These are phyloP conservation scores for Blastobotrys raffinosifermentans DNA, from an alignment of 1,139 yeast genomes.

Conservation along the genomic window DNA sequence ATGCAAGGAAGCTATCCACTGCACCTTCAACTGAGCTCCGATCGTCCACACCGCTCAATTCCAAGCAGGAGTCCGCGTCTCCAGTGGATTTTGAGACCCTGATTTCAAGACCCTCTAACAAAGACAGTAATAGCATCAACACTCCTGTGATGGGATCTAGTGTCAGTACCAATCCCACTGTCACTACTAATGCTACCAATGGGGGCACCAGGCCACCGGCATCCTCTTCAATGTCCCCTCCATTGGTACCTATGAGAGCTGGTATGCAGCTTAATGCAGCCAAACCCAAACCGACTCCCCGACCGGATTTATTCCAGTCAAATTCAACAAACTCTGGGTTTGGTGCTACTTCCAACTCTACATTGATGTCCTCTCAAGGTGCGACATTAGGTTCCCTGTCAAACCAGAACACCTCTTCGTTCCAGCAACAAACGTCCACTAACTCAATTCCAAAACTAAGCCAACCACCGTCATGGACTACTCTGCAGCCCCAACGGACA, in stretches of 20 bases:
- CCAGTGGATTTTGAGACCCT: conserved; percentile 13
- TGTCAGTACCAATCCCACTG: background rate
- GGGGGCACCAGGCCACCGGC: no score
- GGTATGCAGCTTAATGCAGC: background rate
- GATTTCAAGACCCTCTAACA: conserved; percentile 4
- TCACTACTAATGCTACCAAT: no score
- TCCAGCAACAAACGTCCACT: no score
- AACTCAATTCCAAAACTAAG: conserved; percentile 1
- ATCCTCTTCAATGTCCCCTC: background rate
- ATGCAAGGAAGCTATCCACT: conserved; percentile 20
- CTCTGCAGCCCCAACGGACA: background rate
- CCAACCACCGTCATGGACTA: conserved; percentile 1
- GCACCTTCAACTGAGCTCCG: conserved; percentile 7
- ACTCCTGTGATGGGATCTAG: background rate
- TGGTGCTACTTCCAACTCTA: no score
- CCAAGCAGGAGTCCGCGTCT: conserved; percentile 1
- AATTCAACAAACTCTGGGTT: background rate
- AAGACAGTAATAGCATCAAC: background rate
- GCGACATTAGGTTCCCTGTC: no score
- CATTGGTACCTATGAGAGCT: conserved; percentile 1
- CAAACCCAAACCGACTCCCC: background rate
- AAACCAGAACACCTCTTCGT: background rate
- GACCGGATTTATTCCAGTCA: background rate
- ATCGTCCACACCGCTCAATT: no score
- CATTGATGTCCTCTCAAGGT: no score